Evolutionary conservation across 148 eudicot species (phyloP), one percentile per base, ranked within the genome.

Genomic region (Amaranthus cruentus): DNA sequence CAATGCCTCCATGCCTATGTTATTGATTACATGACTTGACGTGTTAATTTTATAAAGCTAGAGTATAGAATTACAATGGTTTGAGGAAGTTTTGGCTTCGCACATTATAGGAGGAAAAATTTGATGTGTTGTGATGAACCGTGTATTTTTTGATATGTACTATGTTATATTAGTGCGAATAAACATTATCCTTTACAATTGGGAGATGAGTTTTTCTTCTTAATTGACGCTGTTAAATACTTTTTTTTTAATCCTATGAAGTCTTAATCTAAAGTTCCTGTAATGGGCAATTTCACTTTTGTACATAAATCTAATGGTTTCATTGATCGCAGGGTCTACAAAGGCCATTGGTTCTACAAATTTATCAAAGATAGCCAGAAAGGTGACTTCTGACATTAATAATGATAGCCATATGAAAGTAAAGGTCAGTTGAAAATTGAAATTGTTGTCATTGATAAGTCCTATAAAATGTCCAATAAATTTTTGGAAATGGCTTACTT

Each of bases 321-420:
- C 68, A 54, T 84, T 28, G 47, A 83, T 82, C 78, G 76, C 64
- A 63, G 88, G 91, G 73, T 76, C 83, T 70, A 86, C 75, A 88
- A 89, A 80, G 82, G 84, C 75, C 74, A 78, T 86, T 78, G 96
- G 88, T 69, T 84, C 84, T 28, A 84, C 80, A 77, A 93, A 89
- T 84, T 84, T 88, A 61, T 60, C 88, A 69, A 88, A 89, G 85
- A 62, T 74, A 50, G 82, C 78, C 73, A 82, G 71, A 72, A 79
- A 76, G 62, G 88, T 84, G 81, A 52, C 54, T 5, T 69, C 76
- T 57, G 84, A 78, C 77, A 81, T 71, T 60, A 71, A 38, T 69
- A 68, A 70, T 66, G 81, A 72, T 66, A 74, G 71, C 70, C 79
- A 70, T 56, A 87, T 82, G 78, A 88, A 83, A 81, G 47, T 88